These are phyloP conservation scores for Flaveria linearis DNA, from an alignment of 129 eudicot genomes.

Conservation along the genomic window DNA sequence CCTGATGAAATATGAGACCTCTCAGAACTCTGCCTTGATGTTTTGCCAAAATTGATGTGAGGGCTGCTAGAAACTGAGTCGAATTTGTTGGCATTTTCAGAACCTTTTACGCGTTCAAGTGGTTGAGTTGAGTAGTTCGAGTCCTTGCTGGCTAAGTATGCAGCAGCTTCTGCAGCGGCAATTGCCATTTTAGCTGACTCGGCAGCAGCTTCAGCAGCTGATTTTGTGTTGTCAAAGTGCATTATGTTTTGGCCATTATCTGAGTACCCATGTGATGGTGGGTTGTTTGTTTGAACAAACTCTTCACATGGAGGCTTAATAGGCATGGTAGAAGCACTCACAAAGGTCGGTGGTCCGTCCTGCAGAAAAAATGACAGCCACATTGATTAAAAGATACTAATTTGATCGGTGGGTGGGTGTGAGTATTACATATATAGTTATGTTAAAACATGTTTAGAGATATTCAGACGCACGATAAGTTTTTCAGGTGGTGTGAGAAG, in stretches of 20 bases:
- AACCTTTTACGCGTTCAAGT: slow-evolving; percentile 29
- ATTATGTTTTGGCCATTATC: slow-evolving; percentile 40
- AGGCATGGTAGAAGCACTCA: slow-evolving; percentile 78
- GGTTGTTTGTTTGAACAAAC: slow-evolving; percentile 46
- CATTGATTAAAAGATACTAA: slow-evolving; percentile 12
- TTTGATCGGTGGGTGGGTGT: background rate
- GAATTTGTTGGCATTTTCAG: background rate
- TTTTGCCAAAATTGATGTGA: slow-evolving; percentile 15
- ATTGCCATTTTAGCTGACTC: slow-evolving; percentile 84
- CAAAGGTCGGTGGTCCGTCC: slow-evolving; percentile 83
- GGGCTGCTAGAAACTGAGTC: slow-evolving; percentile 26
- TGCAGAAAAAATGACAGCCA: slow-evolving; percentile 28
- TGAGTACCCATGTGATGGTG: slow-evolving; percentile 36
- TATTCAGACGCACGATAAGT: slow-evolving; percentile 54
- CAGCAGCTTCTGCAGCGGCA: slow-evolving; percentile 97
- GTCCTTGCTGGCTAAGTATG: slow-evolving; percentile 59
- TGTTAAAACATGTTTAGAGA: slow-evolving; percentile 4
- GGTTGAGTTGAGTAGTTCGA: slow-evolving; percentile 35
- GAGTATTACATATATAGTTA: background rate
- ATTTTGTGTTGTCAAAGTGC: slow-evolving; percentile 67
- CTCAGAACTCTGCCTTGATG: slow-evolving; percentile 31
- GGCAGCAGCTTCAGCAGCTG: slow-evolving; percentile 95
- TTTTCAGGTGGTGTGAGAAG: slow-evolving; percentile 94
- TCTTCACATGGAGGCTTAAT: slow-evolving; percentile 51
- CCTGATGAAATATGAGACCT: slow-evolving; percentile 28